Evolutionary conservation across 2,329 filamentous ascomycete species (phyloP).

Genomic region (Trichoderma lentiforme): DNA sequence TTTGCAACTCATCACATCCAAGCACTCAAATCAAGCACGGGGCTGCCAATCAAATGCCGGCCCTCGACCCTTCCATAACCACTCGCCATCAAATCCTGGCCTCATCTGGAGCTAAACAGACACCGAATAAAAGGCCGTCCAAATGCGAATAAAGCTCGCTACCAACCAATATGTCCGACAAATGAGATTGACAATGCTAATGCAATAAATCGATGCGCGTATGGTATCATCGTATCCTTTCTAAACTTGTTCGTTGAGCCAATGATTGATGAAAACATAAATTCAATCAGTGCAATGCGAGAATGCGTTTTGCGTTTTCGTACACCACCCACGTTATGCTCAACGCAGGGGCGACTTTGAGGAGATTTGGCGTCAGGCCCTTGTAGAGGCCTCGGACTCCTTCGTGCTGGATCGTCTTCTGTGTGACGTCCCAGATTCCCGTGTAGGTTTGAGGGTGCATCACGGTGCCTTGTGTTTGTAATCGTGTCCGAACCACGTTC

Average conservation of each 20-base stretch:
- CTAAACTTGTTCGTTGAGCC: not conserved
- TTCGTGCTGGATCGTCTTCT: constrained; percentile 78
- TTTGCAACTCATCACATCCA: not conserved
- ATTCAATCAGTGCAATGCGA: constrained; percentile 47
- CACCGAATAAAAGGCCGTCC: not conserved
- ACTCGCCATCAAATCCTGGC: not conserved
- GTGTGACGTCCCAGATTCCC: constrained; percentile 84
- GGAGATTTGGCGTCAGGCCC: constrained; percentile 86
- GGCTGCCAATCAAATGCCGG: not conserved
- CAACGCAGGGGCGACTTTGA: constrained; percentile 94
- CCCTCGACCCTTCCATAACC: not conserved
- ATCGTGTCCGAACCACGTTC: constrained; percentile 84
- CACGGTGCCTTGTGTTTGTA: constrained; percentile 93
- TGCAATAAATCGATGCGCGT: constrained; percentile 15
- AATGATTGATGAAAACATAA: not conserved
- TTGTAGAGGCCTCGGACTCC: constrained; percentile 87
- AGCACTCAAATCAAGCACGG: not conserved
- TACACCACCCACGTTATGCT: constrained; percentile 95
- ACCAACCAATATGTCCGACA: constrained; percentile 9
- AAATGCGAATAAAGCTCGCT: constrained; percentile 13
- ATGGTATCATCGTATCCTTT: constrained; percentile 18
- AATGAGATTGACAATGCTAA: constrained; percentile 19
- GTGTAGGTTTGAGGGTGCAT: constrained; percentile 88
- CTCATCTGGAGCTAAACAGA: not conserved
- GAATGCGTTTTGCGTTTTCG: constrained; percentile 77